These are phyloP conservation scores for Phyllosticta citrichinensis DNA, from an alignment of 2,329 filamentous ascomycete species.

Conservation along the genomic window DNA sequence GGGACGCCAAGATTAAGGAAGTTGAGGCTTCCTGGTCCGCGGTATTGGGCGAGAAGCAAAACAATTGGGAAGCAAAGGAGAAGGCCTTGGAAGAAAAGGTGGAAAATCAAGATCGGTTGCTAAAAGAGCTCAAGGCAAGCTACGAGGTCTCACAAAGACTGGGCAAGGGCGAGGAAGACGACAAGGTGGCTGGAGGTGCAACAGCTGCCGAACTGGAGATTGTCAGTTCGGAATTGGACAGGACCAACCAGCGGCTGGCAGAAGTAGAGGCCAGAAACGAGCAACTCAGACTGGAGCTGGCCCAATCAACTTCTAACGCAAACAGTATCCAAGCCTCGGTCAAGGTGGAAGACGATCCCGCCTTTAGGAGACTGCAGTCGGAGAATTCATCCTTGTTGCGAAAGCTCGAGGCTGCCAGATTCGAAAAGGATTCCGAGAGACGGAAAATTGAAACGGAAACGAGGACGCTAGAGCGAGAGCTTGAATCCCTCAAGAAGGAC, in stretches of 20 bases:
- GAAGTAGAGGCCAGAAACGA: slow-evolving; percentile 93
- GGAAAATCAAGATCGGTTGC: slow-evolving; percentile 80
- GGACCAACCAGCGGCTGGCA: slow-evolving; percentile 74
- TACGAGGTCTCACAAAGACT: slow-evolving; percentile 93
- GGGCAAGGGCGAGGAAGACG: slow-evolving; percentile 57
- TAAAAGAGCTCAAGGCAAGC: slow-evolving; percentile 92
- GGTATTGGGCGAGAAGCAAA: slow-evolving; percentile 83
- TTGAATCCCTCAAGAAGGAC: slow-evolving; percentile 64
- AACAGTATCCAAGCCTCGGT: slow-evolving; percentile 47
- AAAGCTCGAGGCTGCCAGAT: slow-evolving; percentile 71
- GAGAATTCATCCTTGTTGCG: slow-evolving; percentile 89
- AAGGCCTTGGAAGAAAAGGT: slow-evolving; percentile 84
- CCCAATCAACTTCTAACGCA: slow-evolving; percentile 70
- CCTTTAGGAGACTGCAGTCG: slow-evolving; percentile 76
- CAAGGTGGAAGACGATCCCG: slow-evolving; percentile 77
- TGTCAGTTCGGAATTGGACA: slow-evolving; percentile 81
- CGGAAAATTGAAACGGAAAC: slow-evolving; percentile 66
- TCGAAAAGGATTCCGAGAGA: slow-evolving; percentile 75
- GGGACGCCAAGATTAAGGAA: slow-evolving; percentile 76
- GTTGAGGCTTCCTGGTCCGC: slow-evolving; percentile 84
- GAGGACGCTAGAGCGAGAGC: slow-evolving; percentile 70
- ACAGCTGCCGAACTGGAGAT: slow-evolving; percentile 89
- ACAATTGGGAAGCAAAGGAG: slow-evolving; percentile 95
- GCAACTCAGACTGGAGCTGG: slow-evolving; percentile 80
- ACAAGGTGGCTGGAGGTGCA: slow-evolving; percentile 51